These are phyloP conservation scores for Lophium mytilinum DNA, from an alignment of 495 filamentous ascomycete genomes.

Conservation along the genomic window DNA sequence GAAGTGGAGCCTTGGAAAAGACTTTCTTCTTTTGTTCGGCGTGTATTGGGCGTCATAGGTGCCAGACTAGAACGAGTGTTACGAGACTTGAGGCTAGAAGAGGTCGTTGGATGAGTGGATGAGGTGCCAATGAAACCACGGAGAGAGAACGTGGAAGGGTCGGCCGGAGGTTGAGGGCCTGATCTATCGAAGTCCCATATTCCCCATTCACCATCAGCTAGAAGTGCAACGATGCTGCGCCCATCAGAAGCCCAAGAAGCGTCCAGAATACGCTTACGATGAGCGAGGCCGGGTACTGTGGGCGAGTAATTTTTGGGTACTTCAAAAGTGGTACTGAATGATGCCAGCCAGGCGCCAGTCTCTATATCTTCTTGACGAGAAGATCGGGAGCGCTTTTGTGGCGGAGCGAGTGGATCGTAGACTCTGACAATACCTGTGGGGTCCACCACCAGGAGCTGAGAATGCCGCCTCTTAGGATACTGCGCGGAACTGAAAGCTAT, in stretches of 20 bases:
- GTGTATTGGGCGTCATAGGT: slow-evolving; percentile 78
- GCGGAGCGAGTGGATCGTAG: slow-evolving; percentile 36
- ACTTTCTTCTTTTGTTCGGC: slow-evolving; percentile 49
- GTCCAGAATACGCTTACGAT: slow-evolving; percentile 69
- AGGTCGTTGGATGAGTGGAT: background rate
- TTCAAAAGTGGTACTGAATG: slow-evolving; percentile 22
- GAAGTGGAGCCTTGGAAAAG: slow-evolving; percentile 42
- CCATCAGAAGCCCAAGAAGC: slow-evolving; percentile 79
- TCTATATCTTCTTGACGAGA: slow-evolving; percentile 1
- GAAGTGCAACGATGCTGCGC: slow-evolving; percentile 63
- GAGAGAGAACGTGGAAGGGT: slow-evolving; percentile 56
- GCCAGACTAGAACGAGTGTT: slow-evolving; percentile 47
- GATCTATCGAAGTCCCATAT: slow-evolving; percentile 80
- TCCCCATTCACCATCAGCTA: slow-evolving; percentile 86
- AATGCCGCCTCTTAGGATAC: slow-evolving; percentile 49
- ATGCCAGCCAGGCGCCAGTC: slow-evolving; percentile 25
- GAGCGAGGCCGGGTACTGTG: slow-evolving; percentile 5
- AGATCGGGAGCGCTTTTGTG: background rate
- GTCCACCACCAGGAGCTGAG: slow-evolving; percentile 59
- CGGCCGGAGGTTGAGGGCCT: slow-evolving; percentile 51
- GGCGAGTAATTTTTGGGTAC: background rate
- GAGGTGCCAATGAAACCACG: slow-evolving; percentile 52
- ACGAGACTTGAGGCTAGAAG: slow-evolving; percentile 6
- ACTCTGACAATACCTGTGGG: slow-evolving; percentile 62
- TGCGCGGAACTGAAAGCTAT: slow-evolving; percentile 67